phyloP scores from a whole-genome alignment of 2,329 filamentous ascomycete species.

The Phialemoniopsis sp. region DNA sequence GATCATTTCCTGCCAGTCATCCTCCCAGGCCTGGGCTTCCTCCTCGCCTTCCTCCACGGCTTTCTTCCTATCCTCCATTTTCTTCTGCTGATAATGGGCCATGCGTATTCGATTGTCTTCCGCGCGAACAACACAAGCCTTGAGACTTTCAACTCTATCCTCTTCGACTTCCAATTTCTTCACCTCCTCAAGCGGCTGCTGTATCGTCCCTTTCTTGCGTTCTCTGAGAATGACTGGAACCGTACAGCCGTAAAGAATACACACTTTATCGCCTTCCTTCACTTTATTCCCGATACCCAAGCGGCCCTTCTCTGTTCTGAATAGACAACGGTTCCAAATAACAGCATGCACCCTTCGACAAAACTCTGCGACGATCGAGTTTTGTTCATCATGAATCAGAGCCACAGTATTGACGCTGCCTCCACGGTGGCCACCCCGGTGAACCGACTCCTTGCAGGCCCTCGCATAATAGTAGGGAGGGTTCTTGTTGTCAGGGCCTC shows the following conservation, averaged over 20 bases:
- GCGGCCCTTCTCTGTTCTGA: constrained; percentile 10
- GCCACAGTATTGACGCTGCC: constrained; percentile 13
- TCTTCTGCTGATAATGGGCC: too few relatives aligned
- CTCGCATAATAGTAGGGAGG: constrained; percentile 17
- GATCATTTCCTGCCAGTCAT: background rate
- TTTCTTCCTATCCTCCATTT: too few relatives aligned
- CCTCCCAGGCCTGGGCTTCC: background rate
- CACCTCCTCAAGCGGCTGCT: constrained; percentile 1
- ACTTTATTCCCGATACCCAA: constrained; percentile 10
- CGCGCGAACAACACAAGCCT: too few relatives aligned
- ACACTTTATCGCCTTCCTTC: constrained; percentile 11
- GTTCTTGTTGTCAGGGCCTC: constrained; percentile 15
- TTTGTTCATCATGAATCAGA: constrained; percentile 18
- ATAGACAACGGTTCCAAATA: constrained; percentile 17
- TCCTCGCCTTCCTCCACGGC: background rate
- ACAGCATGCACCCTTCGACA: constrained; percentile 17
- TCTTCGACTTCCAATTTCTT: background rate
- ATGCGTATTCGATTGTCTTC: too few relatives aligned
- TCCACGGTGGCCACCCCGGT: constrained; percentile 14
- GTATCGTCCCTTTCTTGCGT: constrained; percentile 1
- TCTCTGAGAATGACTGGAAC: constrained; percentile 14
- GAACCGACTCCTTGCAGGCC: constrained; percentile 16
- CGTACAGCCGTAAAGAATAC: constrained; percentile 16
- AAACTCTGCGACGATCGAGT: constrained; percentile 20
- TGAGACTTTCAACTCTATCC: background rate